Evolutionary conservation across 2,329 filamentous ascomycete species (phyloP).

Genomic region (Alternaria hordeiaustralica): DNA sequence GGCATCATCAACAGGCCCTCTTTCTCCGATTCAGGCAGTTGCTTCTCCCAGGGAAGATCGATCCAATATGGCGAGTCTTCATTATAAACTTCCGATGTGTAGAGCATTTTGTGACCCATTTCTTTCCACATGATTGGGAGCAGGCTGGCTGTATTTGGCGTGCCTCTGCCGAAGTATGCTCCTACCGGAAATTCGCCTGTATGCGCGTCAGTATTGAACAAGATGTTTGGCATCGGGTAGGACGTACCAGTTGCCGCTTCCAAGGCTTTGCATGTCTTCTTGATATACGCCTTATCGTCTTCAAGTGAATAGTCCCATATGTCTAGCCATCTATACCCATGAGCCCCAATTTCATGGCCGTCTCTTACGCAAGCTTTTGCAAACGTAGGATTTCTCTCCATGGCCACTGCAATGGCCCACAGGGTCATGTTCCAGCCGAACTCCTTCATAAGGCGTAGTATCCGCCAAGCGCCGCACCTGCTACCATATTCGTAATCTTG

Average conservation of each 20-base stretch:
- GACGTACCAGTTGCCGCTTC: constrained; percentile 43
- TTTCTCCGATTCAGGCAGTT: constrained; percentile 51
- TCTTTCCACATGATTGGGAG: constrained; percentile 60
- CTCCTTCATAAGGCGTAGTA: constrained; percentile 58
- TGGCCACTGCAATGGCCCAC: constrained; percentile 58
- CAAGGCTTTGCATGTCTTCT: constrained; percentile 51
- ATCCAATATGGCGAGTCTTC: constrained; percentile 65
- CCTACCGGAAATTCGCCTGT: constrained; percentile 47
- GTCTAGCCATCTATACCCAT: constrained; percentile 60
- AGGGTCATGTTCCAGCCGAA: constrained; percentile 59
- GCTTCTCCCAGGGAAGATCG: constrained; percentile 58
- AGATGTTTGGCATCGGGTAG: background rate
- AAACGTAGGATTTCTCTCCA: constrained; percentile 58
- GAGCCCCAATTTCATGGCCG: constrained; percentile 59
- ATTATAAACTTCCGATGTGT: constrained; percentile 60
- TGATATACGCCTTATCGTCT: constrained; percentile 57
- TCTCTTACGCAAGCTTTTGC: constrained; percentile 52
- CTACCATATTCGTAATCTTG: constrained; percentile 61
- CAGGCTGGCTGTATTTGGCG: constrained; percentile 58
- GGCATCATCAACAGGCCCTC: constrained; percentile 63
- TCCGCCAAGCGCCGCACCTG: constrained; percentile 58
- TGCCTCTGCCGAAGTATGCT: constrained; percentile 58
- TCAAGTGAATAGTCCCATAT: constrained; percentile 56
- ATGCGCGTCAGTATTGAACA: background rate
- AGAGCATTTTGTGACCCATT: constrained; percentile 59